Base-by-base conservation (phyloP, 352 stramenopile genomes). In the Pythium dissotocum region DNA sequence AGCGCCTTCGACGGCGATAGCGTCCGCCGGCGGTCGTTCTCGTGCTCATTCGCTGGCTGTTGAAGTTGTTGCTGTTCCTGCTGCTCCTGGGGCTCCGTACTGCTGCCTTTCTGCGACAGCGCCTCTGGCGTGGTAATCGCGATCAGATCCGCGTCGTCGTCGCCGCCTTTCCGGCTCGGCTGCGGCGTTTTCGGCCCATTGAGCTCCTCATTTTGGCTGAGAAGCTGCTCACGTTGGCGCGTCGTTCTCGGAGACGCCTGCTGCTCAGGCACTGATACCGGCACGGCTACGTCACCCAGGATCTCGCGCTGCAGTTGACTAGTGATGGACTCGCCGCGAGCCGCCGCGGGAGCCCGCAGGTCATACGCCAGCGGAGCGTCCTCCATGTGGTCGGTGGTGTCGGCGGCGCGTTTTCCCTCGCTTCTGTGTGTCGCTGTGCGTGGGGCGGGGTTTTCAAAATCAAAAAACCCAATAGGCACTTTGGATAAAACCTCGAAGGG, bases 291-390 rank as follows among this genome's bases (percentile, higher is more conserved):
- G 21, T 81, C 71, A 49, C 73, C 71, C 56, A 90, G 67, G 33
- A 92, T 85, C 72, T 89, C 80, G 40, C 80, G 80, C 77, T 89
- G 83, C 48, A 89, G 70, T 65, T 85, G 77, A 53, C 75, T 80
- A 8, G 78, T 82, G 63, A 90, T 77, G 32, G 75, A 88, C 26
- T 88, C 83, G 38, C 69, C 56, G 16, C 67, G 71, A n/a, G 63
- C 52, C 18, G 54, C 30, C 24, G 53, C 61, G 59, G 81, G 73
- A 53, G 73, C 62, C 24, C 58, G 60, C 51, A 87, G 83, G 58
- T 66, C 64, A 67, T 77, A 80, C 60, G 73, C 52, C 46, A 51
- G 53, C 51, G 61, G 26, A 32, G 58, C 61, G 57, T 62, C 67
- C 14, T 44, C 67, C 56, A 61, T 58, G 33, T 30, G 30, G 35